Base-by-base conservation (phyloP, 2,329 filamentous ascomycete genomes). In the Aspergillus tamarii region DNA sequence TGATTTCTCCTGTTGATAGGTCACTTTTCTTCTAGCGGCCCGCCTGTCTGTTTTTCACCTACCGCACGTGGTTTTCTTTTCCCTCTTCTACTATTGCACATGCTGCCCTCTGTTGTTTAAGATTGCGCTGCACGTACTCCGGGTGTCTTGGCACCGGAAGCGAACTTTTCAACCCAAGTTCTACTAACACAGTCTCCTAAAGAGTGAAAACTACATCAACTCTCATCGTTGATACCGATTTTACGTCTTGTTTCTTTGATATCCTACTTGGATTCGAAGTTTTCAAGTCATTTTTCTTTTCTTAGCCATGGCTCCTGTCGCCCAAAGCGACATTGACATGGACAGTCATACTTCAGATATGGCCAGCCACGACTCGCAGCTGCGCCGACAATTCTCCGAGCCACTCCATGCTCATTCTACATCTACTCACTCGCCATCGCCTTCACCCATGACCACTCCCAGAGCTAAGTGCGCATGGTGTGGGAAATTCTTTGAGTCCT, bases 321-420 rank as follows among this genome's bases (percentile, higher is more conserved):
- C 74, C 53, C 73, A 75, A 61, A 70, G 68, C 61, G 73, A 77
- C 68, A 63, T 76, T 60, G 76, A 78, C 53, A 69, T 73, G 64
- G 74, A 77, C 60, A 75, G 73, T 61, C 75, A 71, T 71, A 77
- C 74, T 63, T 77, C 77, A 34, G 74, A 76, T 63, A 68, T 76
- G 67, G 74, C 75, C 67, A 77, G 75, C 64, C 74, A 74, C 67
- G 75, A 75, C 64, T 78, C 76, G 55, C 72, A 74, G 19, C 65
- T 76, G 60, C 74, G 72, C 68, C 76, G 77, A 69, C 76, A 77
- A 69, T 77, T 77, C 64, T 79, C 77, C 65, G 77, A 80, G 58
- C 76, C 75, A 57, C 67, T 75, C 56, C 72, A 73, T 54, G 67
- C 73, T 45, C 72, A 67, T 21, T 76, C 75, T 65, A 75, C 70